A percentile compares a stretch with the other conserved stretches of the same genome.
Evolutionary conservation across 768 basidiomycete species (phyloP).

Genomic region (Terana coerulea): DNA sequence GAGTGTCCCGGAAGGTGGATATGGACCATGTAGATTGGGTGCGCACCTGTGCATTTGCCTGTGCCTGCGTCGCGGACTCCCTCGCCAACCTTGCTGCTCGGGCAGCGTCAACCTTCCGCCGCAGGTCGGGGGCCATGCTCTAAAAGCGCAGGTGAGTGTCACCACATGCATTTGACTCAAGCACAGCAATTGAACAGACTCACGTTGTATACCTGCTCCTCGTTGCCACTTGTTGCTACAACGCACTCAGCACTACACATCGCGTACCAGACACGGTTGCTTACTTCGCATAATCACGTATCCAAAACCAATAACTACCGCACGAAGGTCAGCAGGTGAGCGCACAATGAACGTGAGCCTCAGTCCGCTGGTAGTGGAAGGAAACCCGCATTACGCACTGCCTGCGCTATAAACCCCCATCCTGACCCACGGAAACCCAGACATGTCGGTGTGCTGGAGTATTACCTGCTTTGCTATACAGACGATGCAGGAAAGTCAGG

Average conservation of each 20-base stretch:
- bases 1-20: background rate
- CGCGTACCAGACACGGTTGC: background rate
- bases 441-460: no score
- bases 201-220: constrained; percentile 33
- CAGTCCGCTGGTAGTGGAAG: background rate
- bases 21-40: background rate
- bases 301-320: constrained; percentile 30
- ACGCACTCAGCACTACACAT: background rate
- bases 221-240: constrained; percentile 28
- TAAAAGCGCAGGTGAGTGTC: constrained; percentile 12
- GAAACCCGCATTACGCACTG: constrained; percentile 23
- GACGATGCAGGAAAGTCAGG: no score
- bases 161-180: background rate
- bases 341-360: background rate
- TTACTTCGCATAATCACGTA: constrained; percentile 29
- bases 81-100: constrained; percentile 31
- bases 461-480: no score
- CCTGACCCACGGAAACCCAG: constrained; percentile 29
- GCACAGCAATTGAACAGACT: constrained; percentile 7
- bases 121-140: constrained; percentile 36
- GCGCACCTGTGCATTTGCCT: constrained; percentile 27
- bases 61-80: constrained; percentile 28
- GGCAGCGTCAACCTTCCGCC: constrained; percentile 32
- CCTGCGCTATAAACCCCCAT: constrained; percentile 24
- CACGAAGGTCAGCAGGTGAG: background rate